phyloP scores from a whole-genome alignment of 352 stramenopile species.

The Phytophthora melonis region DNA sequence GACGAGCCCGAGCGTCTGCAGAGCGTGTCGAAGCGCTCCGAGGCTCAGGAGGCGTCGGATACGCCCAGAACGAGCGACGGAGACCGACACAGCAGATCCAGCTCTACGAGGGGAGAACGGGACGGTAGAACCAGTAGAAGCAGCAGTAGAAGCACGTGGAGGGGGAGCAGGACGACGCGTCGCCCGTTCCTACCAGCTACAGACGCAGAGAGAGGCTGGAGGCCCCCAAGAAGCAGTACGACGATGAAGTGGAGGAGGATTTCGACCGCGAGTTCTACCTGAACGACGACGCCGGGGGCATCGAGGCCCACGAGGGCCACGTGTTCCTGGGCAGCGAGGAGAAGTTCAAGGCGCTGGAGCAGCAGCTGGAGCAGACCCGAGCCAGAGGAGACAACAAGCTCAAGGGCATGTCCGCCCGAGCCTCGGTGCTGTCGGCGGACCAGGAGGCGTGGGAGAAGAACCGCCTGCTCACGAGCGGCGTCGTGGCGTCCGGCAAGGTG shows the following conservation, averaged over 20 bases:
- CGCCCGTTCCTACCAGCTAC: neutral
- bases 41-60: conserved; percentile 1
- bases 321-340: conserved; percentile 93
- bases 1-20: conserved; percentile 76
- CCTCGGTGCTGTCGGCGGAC: conserved; percentile 95
- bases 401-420: conserved; percentile 89
- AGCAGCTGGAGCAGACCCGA: conserved; percentile 86
- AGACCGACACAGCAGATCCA: conserved; percentile 35
- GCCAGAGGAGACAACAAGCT: conserved; percentile 90
- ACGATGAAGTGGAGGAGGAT: conserved; percentile 88
- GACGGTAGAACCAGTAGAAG: neutral
- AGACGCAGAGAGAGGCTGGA: conserved; percentile 30
- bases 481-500: conserved; percentile 79
- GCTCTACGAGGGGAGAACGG: neutral
- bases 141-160: conserved; percentile 8
- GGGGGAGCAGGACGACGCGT: neutral
- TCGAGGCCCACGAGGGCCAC: conserved; percentile 69
- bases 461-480: conserved; percentile 94
- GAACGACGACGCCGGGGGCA: conserved; percentile 86
- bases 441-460: conserved; percentile 99
- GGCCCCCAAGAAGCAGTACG: conserved; percentile 81
- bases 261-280: conserved; percentile 97
- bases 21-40: conserved; percentile 43
- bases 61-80: conserved; percentile 62
- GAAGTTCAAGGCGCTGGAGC: conserved; percentile 93